Evolutionary conservation across 352 stramenopile species (phyloP).

Genomic region (Globisporangium lucens): DNA sequence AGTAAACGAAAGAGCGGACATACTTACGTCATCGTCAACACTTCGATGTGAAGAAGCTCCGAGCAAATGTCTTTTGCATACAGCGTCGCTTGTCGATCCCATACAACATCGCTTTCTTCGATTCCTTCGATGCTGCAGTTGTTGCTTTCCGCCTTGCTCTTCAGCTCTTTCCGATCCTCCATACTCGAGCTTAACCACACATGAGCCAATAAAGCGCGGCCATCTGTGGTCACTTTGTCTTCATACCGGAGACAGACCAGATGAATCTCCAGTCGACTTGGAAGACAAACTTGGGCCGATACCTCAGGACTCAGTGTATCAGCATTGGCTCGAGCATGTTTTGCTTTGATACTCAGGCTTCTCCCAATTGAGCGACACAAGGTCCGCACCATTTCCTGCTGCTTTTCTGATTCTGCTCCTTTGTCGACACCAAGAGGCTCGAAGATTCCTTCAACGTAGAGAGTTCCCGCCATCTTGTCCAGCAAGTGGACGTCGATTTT

Average conservation of each 20-base stretch:
- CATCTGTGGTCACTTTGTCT: conserved; percentile 10
- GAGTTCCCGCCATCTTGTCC: conserved; percentile 30
- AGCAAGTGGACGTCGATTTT: conserved; percentile 29
- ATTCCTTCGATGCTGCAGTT: conserved; percentile 8
- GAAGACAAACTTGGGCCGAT: not conserved
- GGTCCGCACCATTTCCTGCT: not conserved
- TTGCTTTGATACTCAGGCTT: conserved; percentile 14
- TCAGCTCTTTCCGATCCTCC: conserved; percentile 30
- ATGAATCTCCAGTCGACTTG: conserved; percentile 42
- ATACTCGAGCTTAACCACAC: conserved; percentile 38
- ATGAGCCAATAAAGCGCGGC: conserved; percentile 22
- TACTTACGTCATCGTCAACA: conserved; percentile 35
- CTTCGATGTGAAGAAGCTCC: conserved; percentile 35
- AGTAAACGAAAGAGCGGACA: too few relatives aligned
- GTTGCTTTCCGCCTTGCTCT: conserved; percentile 18
- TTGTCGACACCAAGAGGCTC: conserved; percentile 27
- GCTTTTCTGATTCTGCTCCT: not conserved
- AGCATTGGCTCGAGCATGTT: conserved; percentile 1
- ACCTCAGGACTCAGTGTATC: not conserved
- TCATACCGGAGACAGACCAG: conserved; percentile 20
- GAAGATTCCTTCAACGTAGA: conserved; percentile 40
- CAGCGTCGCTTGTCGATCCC: conserved; percentile 38
- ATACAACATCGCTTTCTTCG: conserved; percentile 20
- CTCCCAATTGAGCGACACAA: conserved; percentile 16
- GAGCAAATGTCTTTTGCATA: conserved; percentile 32